A percentile compares a stretch with the other conserved stretches of the same genome.
Conservation (phyloP, 2,329 filamentous ascomycete species). For the Botrytis medusae region DNA sequence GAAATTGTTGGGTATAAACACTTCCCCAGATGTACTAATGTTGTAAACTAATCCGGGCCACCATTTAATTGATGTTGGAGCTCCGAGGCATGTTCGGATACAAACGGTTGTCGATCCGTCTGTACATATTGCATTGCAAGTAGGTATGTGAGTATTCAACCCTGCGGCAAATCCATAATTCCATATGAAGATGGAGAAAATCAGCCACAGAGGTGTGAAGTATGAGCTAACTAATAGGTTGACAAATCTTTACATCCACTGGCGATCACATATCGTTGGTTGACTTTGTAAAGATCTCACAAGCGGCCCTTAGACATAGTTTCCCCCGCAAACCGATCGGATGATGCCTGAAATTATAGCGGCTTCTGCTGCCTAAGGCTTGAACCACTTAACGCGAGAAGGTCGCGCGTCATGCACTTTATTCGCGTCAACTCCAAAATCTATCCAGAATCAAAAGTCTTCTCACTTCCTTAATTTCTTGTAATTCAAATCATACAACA, state of each 20-base stretch:
- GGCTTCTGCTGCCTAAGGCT: neutral
- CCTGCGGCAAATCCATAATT: neutral
- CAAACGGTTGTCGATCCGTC: constrained; percentile 1
- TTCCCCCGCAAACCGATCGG: neutral
- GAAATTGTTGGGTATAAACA: neutral
- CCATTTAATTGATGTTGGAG: constrained; percentile 4
- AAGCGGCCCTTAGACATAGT: neutral
- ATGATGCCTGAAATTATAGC: neutral
- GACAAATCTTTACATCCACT: neutral
- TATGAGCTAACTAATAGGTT: neutral
- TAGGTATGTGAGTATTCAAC: neutral
- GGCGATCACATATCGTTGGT: neutral
- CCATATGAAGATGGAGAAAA: neutral
- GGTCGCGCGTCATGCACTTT: constrained; percentile 22
- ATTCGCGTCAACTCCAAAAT: constrained; percentile 19
- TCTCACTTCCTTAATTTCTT: constrained; percentile 9
- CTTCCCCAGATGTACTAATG: neutral
- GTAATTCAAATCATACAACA: constrained; percentile 17
- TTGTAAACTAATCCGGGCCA: constrained; percentile 13
- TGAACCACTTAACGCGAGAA: constrained; percentile 24
- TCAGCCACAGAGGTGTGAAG: neutral
- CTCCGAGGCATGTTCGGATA: constrained; percentile 22
- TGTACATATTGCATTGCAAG: neutral
- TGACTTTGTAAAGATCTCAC: neutral
- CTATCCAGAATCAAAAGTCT: constrained; percentile 7